A percentile compares a stretch with the other conserved stretches of the same genome.
phyloP scores from a whole-genome alignment of 768 basidiomycete genomes.

The Aureoboletus auriporus region DNA sequence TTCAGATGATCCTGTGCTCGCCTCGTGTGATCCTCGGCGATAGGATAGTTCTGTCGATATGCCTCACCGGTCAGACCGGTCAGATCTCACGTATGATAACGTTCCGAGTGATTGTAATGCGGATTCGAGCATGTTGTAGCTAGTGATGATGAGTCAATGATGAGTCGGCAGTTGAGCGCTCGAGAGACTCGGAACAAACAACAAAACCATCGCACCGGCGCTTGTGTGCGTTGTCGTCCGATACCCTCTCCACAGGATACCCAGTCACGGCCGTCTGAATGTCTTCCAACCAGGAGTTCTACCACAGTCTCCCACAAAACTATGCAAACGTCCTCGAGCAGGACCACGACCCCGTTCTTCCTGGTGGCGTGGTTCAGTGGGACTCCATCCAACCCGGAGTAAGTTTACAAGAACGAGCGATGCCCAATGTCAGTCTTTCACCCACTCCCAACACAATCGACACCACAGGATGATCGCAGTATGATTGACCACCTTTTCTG shows the following conservation, averaged over 20 bases:
- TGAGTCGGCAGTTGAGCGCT: slow-evolving; percentile 1
- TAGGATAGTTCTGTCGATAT: too few relatives aligned
- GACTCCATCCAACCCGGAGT: slow-evolving; percentile 9
- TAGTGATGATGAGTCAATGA: neutral
- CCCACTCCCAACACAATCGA: slow-evolving; percentile 8
- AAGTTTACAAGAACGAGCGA: slow-evolving; percentile 28
- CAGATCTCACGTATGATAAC: too few relatives aligned
- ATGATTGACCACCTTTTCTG: slow-evolving; percentile 22
- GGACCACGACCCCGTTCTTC: slow-evolving; percentile 30
- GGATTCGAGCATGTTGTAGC: too few relatives aligned
- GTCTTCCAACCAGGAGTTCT: slow-evolving; percentile 26
- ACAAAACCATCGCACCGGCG: neutral
- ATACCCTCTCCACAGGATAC: slow-evolving; percentile 15
- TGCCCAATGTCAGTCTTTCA: slow-evolving; percentile 31
- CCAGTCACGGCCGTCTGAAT: slow-evolving; percentile 16
- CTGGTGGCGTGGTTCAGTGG: slow-evolving; percentile 26
- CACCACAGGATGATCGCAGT: slow-evolving; percentile 19
- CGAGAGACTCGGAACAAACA: slow-evolving; percentile 1
- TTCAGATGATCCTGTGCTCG: too few relatives aligned
- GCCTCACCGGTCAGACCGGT: too few relatives aligned
- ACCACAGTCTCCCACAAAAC: slow-evolving; percentile 10
- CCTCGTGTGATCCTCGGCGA: too few relatives aligned
- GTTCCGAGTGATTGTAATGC: too few relatives aligned
- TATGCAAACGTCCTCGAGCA: slow-evolving; percentile 19
- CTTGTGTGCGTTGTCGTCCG: slow-evolving; percentile 1